Conservation (phyloP, 2,329 filamentous ascomycete genomes). For the Trichoderma pleuroti region DNA sequence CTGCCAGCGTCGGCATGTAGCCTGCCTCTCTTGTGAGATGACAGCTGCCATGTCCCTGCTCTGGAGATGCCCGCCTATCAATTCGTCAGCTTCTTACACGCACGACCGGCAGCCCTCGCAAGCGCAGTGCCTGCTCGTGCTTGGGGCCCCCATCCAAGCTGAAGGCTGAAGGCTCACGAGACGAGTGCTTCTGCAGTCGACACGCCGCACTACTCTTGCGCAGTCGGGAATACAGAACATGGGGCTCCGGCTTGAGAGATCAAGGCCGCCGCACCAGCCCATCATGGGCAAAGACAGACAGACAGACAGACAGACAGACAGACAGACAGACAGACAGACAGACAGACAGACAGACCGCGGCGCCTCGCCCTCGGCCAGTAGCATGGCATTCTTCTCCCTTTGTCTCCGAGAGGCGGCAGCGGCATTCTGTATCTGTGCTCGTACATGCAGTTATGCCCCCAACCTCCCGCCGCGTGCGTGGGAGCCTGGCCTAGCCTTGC, state of each 20-base stretch:
- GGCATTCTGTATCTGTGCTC: not conserved
- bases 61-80: not conserved
- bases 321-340: not conserved
- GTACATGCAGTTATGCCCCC: not conserved
- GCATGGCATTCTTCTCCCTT: not conserved
- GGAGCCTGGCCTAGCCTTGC: conserved; percentile 1
- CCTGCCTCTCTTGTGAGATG: conserved; percentile 17
- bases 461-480: not conserved
- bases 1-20: conserved; percentile 1
- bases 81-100: conserved; percentile 8
- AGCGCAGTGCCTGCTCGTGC: not conserved
- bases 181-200: not conserved
- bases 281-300: not conserved
- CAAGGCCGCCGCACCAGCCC: not conserved
- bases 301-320: not conserved
- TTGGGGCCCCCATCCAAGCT: not conserved
- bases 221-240: not conserved
- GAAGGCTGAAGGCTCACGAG: not conserved
- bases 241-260: not conserved
- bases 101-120: not conserved
- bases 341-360: not conserved
- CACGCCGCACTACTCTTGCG: not conserved
- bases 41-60: conserved; percentile 13
- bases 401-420: conserved; percentile 7
- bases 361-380: not conserved